These are phyloP conservation scores for Stentor coeruleus DNA, from an alignment of 73 alveolate species.

Conservation along the genomic window DNA sequence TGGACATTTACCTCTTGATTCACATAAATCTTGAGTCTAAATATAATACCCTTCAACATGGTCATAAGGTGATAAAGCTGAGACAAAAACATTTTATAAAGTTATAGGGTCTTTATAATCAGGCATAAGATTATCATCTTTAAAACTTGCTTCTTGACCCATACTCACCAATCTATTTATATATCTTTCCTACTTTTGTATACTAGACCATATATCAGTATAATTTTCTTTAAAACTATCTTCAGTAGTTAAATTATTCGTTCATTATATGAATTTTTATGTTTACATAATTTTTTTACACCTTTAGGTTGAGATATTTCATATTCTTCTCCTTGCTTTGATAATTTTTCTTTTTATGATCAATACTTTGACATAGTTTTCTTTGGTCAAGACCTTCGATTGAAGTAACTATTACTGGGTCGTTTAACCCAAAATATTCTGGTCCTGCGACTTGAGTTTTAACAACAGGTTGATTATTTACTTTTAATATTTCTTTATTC, in stretches of 20 bases:
- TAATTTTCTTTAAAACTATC: background rate
- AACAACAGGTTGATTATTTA: background rate
- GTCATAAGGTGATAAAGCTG: background rate
- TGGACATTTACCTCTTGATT: background rate
- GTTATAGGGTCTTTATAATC: background rate
- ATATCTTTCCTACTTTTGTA: background rate
- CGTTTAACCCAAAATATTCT: conserved; percentile 1
- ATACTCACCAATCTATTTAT: background rate
- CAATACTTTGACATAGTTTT: background rate
- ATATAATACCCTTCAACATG: background rate
- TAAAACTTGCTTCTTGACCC: background rate
- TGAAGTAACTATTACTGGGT: background rate
- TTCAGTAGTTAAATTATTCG: background rate
- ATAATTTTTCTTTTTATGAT: background rate
- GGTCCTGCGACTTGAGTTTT: conserved; percentile 11
- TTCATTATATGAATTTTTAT: background rate
- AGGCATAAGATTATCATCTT: conserved; percentile 7
- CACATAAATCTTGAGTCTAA: background rate
- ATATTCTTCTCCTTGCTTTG: background rate
- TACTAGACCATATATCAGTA: background rate
- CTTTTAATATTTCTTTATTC: background rate
- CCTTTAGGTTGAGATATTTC: background rate
- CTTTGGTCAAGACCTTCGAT: background rate
- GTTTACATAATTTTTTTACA: background rate
- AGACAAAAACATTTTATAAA: background rate